Conservation (phyloP, 805 yeast species). For the Metschnikowia picachoensis region DNA sequence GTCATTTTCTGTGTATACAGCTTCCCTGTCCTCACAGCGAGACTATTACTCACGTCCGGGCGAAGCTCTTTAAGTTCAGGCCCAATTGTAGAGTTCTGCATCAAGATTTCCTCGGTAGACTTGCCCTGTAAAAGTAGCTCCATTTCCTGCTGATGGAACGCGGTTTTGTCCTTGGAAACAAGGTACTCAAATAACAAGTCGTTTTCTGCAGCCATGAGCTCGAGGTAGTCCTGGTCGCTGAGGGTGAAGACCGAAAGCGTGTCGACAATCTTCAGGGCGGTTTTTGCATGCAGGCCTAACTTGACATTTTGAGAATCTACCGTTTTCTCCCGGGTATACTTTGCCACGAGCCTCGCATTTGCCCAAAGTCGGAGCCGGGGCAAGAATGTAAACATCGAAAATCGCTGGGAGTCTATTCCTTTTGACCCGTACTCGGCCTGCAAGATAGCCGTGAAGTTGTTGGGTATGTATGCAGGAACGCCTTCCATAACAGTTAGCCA, state of each 20-base stretch:
- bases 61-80: constrained; percentile 8
- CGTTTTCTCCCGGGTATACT: constrained; percentile 22
- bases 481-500: constrained; percentile 44
- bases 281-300: constrained; percentile 4
- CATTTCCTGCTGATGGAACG: constrained; percentile 27
- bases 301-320: constrained; percentile 13
- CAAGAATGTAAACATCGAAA: constrained; percentile 4
- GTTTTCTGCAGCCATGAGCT: constrained; percentile 22
- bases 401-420: constrained; percentile 4
- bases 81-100: constrained; percentile 4
- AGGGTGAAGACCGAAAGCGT: constrained; percentile 17
- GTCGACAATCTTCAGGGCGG: constrained; percentile 2
- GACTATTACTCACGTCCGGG: constrained; percentile 13
- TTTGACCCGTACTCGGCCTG: constrained; percentile 42
- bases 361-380: constrained; percentile 17
- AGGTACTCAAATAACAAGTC: constrained; percentile 26
- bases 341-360: constrained; percentile 10
- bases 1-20: constrained; percentile 7
- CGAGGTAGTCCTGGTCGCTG: constrained; percentile 24
- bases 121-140: constrained; percentile 6
- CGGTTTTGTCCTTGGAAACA: constrained; percentile 22
- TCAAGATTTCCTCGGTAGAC: constrained; percentile 10
- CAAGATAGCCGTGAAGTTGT: constrained; percentile 37
- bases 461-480: constrained; percentile 53
- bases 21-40: neutral